phyloP scores from a whole-genome alignment of 345 rosid species.

The Physaria fendleri region DNA sequence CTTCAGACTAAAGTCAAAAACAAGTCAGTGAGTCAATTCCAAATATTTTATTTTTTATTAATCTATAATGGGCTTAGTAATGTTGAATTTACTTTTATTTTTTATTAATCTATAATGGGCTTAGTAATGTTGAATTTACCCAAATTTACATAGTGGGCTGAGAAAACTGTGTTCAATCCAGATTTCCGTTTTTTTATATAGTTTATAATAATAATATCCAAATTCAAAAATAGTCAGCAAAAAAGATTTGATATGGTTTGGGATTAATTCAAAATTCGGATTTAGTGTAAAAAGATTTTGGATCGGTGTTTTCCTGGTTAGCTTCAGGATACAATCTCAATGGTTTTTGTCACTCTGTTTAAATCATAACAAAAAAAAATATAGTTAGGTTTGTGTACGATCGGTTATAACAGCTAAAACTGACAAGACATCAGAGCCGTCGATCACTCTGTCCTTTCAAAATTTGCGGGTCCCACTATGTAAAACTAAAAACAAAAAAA shows the following conservation, averaged over 20 bases:
- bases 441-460: conserved; percentile 19
- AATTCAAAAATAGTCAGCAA: no score
- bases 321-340: no score
- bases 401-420: neutral
- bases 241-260: no score
- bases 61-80: neutral
- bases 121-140: neutral
- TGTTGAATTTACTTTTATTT: neutral
- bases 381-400: no score
- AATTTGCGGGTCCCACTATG: conserved; percentile 19
- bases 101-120: neutral
- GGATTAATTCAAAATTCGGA: no score
- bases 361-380: no score
- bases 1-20: neutral
- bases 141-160: neutral
- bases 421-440: conserved; percentile 30
- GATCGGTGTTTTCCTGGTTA: no score
- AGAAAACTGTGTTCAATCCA: neutral
- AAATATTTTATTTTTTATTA: neutral
- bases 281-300: no score
- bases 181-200: no score
- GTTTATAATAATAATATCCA: no score
- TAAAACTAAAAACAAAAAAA: neutral
- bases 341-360: no score
- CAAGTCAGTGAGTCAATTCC: neutral